Percentiles rank a stretch among this genome's conserved stretches.
phyloP scores from a whole-genome alignment of 73 alveolate species.

The Paramecium caudatum region DNA sequence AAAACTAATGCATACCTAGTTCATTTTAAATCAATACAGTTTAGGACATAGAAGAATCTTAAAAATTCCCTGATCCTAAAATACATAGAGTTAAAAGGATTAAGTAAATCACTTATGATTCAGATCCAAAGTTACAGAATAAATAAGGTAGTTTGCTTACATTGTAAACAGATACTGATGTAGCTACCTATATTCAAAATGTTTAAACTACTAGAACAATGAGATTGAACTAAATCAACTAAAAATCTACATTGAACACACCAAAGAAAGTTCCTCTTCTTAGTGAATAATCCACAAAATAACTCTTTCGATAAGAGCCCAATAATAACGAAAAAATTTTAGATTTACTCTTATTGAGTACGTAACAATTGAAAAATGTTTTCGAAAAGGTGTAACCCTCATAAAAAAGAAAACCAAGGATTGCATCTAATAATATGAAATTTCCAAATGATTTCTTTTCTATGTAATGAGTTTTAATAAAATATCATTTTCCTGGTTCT shows the following conservation, averaged over 20 bases:
- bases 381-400: neutral
- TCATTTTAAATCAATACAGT: neutral
- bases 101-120: neutral
- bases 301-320: neutral
- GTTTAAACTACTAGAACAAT: conserved; percentile 30
- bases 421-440: neutral
- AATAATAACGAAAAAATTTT: neutral
- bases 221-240: neutral
- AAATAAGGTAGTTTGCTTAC: neutral
- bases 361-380: neutral
- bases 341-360: conserved; percentile 33
- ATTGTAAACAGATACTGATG: conserved; percentile 12
- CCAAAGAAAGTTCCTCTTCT: neutral
- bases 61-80: neutral
- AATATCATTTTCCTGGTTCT: conserved; percentile 51
- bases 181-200: neutral
- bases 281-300: neutral
- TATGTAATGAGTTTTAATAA: conserved; percentile 28
- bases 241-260: neutral
- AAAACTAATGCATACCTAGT: neutral
- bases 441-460: conserved; percentile 44
- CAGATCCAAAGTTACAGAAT: conserved; percentile 39
- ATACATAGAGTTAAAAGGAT: neutral
- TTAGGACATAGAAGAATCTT: neutral
- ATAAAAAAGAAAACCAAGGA: too few relatives aligned